These are phyloP conservation scores for Lyophyllum semitale DNA, from an alignment of 768 basidiomycete genomes.

Conservation along the genomic window DNA sequence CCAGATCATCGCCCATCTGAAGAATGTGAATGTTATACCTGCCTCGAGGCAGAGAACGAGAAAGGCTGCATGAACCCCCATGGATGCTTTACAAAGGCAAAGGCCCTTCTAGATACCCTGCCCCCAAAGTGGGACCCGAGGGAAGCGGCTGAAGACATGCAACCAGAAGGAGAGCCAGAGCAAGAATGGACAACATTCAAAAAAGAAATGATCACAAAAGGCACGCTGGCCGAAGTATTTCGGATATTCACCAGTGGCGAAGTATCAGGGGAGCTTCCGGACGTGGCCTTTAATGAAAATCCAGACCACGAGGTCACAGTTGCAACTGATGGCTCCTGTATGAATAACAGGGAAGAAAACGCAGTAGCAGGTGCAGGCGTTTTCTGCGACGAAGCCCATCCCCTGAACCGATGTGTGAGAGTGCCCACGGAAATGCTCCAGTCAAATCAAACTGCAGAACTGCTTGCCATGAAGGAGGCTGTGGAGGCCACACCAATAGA, in stretches of 20 bases:
- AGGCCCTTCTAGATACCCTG: slow-evolving; percentile 14
- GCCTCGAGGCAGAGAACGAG: not conserved
- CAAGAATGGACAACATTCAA: not conserved
- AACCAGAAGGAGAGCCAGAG: not conserved
- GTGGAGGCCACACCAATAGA: not conserved
- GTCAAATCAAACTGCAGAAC: slow-evolving; percentile 20
- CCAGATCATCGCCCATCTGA: not conserved
- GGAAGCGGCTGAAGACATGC: not conserved
- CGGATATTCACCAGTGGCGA: not conserved
- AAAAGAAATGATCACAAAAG: not conserved
- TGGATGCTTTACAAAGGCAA: slow-evolving; percentile 14
- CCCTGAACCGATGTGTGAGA: slow-evolving; percentile 8
- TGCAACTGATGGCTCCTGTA: slow-evolving; percentile 10
- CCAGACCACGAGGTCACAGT: not conserved
- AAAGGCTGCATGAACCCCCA: slow-evolving; percentile 18
- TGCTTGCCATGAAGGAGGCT: slow-evolving; percentile 16
- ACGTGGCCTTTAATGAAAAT: not conserved
- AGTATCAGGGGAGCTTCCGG: not conserved
- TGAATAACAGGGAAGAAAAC: not conserved
- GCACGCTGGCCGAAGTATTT: not conserved
- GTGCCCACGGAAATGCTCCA: slow-evolving; percentile 7
- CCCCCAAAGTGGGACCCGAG: slow-evolving; percentile 27
- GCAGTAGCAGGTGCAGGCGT: no score
- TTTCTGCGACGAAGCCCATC: not conserved
- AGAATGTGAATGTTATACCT: not conserved